Evolutionary conservation across 108 stramenopile genomes (phyloP), one percentile per base, ranked within the genome.

Genomic region (Fragilariopsis cylindrus): DNA sequence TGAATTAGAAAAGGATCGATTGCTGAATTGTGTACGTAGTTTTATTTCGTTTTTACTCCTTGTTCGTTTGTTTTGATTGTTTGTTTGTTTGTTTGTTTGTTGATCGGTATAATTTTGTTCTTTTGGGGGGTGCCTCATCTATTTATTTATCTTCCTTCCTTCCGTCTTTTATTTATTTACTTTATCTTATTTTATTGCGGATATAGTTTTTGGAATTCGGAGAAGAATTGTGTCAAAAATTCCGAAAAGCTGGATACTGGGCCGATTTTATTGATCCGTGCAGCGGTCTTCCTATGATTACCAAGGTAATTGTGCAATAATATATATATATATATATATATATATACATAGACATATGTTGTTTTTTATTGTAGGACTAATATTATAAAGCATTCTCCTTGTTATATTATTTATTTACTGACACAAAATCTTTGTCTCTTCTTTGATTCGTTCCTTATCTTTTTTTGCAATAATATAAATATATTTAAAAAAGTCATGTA

Each of bases 221-320:
- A 49, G 74, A 82, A 49, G 81, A 86, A 43, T 12, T 95, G 3
- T 91, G 89, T 65, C 57, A 85, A 15, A 72, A 78, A 58, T 67
- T 95, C 30, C 75, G 85, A 48, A 56, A 58, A 12, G 74, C 66
- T 47, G 94, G 94, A 21, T 95, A 80, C 57, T 95, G 94, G 94
- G 89, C 91, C 48, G 98, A 99, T 76, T 99, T 85, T 76, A 99
- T 99, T 75, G 98, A 99, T 88, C 98, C 98, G 4, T 99, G 98
- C 72, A 96, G 94, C 8, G 98, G 98, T 9, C 79, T 99, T 52
- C 97, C 98, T 43, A 96, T 97, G 95, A 81, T 92, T 42, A 85
- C 88, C 19, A 76, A 76, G 62, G 77, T 30, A 30, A 30, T 1
- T 30, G 30, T 30, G 30, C 30, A 30, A 30, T 30, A 30, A 30